Base-by-base conservation (phyloP, 140 eudicot species). In the Ambrosia hybrid region DNA sequence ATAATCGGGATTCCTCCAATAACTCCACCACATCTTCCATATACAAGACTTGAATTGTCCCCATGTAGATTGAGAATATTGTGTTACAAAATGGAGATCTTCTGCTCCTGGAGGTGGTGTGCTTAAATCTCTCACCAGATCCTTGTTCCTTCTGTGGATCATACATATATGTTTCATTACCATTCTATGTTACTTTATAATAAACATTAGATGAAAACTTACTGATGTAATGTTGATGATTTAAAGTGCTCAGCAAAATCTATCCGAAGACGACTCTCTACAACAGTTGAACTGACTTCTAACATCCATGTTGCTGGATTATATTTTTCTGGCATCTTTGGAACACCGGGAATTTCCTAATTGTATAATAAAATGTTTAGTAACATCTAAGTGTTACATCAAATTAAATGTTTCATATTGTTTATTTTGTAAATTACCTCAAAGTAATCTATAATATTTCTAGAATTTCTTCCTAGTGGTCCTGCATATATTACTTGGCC, bases 251-350 rank as follows among this genome's bases (percentile, higher is more conserved):
- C 95, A 4, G 95, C 88, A 73, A 92, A 89, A 75, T 92, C 92
- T 3, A 87, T 84, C 43, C 86, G 85, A 13, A 92, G 90, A 10
- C 87, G 85, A 30, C 15, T 55, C 75, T 89, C 98, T 70, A 82
- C 82, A 12, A 80, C 85, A 17, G 63, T 70, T 37, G 96, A 92
- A 74, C 85, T 92, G 38, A 71, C 96, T 82, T 92, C 98, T 1
- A 90, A 83, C 97, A 90, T 90, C 97, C 97, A 90, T 15, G 97
- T 80, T 52, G 97, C 92, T 0, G 97, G 95, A 80, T 90, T 90
- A 67, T 90, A 85, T 68, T 87, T 87, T 70, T 90, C 90, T 34
- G 79, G 85, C 64, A 90, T 90, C 71, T 77, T 81, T 38, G 83
- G 83, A 14, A 90, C 86, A 63, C 90, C 95, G 3, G 83, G 81